phyloP scores from a whole-genome alignment of 306 rosid species.

The Cicer yamashitae region DNA sequence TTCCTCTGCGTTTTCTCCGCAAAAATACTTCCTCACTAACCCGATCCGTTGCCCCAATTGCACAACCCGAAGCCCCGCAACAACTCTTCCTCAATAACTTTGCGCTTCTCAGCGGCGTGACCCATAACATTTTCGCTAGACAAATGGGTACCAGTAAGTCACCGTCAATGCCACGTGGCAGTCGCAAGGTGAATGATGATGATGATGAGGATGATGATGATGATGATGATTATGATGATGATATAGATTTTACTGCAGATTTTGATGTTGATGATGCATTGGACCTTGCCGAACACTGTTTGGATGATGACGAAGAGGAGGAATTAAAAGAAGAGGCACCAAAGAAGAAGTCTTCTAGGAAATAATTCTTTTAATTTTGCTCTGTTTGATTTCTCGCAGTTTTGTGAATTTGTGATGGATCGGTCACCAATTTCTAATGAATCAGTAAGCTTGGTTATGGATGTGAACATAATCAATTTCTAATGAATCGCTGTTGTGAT shows the following conservation, averaged over 20 bases:
- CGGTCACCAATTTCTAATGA: too few species aligned
- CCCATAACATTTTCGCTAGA: conserved; percentile 5
- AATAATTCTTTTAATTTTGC: background rate
- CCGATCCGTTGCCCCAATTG: background rate
- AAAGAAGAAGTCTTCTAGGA: background rate
- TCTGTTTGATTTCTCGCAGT: too few species aligned
- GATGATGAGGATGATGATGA: background rate
- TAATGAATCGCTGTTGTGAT: too few species aligned
- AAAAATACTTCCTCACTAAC: background rate
- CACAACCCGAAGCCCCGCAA: background rate
- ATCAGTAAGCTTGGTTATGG: too few species aligned
- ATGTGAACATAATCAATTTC: too few species aligned
- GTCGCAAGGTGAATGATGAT: background rate
- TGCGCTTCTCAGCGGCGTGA: background rate
- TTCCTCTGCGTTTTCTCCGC: conserved; percentile 14
- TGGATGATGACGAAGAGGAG: background rate
- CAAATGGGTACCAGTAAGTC: conserved; percentile 29
- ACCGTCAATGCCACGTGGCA: conserved; percentile 1
- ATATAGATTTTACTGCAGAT: background rate
- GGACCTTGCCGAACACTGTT: too few species aligned
- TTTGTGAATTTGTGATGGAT: too few species aligned
- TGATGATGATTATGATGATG: background rate
- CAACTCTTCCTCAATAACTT: background rate
- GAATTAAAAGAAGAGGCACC: background rate
- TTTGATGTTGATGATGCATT: background rate